These are phyloP conservation scores for Gracilaria domingensis DNA, from an alignment of 23 red algal species.

Conservation along the genomic window DNA sequence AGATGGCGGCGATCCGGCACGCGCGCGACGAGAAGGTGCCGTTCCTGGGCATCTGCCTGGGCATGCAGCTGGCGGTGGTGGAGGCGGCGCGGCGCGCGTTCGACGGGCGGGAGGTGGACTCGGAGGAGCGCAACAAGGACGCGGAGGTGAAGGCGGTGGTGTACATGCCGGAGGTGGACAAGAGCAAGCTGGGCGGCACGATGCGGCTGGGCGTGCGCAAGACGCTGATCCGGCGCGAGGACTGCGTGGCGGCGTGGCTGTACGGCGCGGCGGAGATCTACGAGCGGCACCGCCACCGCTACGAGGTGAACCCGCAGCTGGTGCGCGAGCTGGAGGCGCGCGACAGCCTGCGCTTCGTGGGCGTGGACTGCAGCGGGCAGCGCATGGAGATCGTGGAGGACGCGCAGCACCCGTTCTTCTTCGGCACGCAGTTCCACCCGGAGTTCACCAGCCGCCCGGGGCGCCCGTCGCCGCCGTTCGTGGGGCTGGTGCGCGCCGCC, in stretches of 20 bases:
- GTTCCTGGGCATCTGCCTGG: constrained; percentile 97
- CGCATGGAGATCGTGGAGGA: constrained; percentile 96
- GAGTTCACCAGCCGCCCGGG: constrained; percentile 94
- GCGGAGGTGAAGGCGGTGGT: constrained; percentile 77
- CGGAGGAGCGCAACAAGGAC: constrained; percentile 74
- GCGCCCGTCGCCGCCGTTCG: constrained; percentile 92
- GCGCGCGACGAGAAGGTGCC: constrained; percentile 79
- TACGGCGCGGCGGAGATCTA: constrained; percentile 76
- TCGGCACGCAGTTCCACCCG: constrained; percentile 97
- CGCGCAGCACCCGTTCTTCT: constrained; percentile 87
- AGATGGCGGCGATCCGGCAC: constrained; percentile 77
- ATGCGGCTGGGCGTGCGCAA: constrained; percentile 95
- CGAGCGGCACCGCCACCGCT: constrained; percentile 96
- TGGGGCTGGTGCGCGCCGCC: constrained; percentile 91
- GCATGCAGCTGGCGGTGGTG: constrained; percentile 97
- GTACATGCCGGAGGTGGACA: constrained; percentile 96
- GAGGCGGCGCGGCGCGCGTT: constrained; percentile 71
- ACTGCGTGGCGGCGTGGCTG: constrained; percentile 80
- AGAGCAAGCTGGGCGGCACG: constrained; percentile 93
- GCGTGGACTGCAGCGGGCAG: constrained; percentile 80
- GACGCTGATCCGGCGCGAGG: constrained; percentile 61
- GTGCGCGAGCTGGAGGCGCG: constrained; percentile 72
- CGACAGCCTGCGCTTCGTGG: constrained; percentile 85
- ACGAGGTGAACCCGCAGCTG: constrained; percentile 94
- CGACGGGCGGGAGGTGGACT: constrained; percentile 44